Base-by-base conservation (phyloP, 805 yeast species). In the Monosporozyma solicola region DNA sequence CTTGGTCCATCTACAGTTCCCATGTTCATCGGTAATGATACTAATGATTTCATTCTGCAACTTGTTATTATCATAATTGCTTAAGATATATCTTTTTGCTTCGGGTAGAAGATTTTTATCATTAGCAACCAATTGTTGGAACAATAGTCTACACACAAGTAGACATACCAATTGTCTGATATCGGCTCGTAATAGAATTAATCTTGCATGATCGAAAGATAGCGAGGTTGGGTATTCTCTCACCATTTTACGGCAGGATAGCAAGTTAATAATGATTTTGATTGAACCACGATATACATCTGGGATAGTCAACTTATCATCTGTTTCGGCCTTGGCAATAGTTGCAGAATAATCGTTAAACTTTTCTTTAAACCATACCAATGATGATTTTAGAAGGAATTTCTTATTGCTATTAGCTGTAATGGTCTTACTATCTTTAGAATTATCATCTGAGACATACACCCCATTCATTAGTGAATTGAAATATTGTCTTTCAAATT, bases 1-100 rank as follows among this genome's bases (percentile, higher is more conserved):
- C 63, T 87, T 80, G 0, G 96, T 88, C 96, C 96, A 88, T 71
- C 90, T 87, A 54, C 87, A 81, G 65, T 86, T 87, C 1, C 95
- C 96, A 61, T 84, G 85, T 54, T 85, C 88, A 68, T 88, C 95
- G 35, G 89, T 80, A 16, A 88, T 88, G 47, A 88, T 85, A 33
- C 91, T 85, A 51, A 86, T 71, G 44, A 89, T 79, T 61, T 87
- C 92, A 50, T 75, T 81, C 66, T 85, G 88, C 52, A 88, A 73
- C 49, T 68, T 72, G 51, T 71, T 67, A 53, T 77, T 63, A 44
- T 74, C 66, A 49, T 73, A 74, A 22, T 71, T 64, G 43, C 67
- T 61, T 32, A 70, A 58, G 50, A 72, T 60, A 51, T 74, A 70
- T 8, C 62, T 61, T 43, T 68, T 71, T 44, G 75, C 71, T 35